phyloP scores from a whole-genome alignment of 495 filamentous ascomycete species.

The Podospora fimiseda region DNA sequence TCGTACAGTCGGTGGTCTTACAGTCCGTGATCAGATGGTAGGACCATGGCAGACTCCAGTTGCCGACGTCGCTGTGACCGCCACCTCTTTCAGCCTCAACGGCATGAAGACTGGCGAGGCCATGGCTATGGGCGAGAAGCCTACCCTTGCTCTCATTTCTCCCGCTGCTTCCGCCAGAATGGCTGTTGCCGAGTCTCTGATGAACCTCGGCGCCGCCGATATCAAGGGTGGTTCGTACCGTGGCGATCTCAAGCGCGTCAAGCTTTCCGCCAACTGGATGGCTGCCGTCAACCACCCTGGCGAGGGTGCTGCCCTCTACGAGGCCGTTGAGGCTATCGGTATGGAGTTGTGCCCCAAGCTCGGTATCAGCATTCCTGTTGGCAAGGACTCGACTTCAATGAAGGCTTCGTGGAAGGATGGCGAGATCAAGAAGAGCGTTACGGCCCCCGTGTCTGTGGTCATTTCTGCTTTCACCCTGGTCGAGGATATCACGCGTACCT shows the following conservation, averaged over 20 bases:
- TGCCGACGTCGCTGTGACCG: constrained; percentile 86
- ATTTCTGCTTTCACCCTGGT: constrained; percentile 87
- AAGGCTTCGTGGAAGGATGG: constrained; percentile 91
- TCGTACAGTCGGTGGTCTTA: constrained; percentile 83
- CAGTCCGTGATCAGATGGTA: constrained; percentile 89
- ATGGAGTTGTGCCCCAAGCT: constrained; percentile 77
- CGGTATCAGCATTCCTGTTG: constrained; percentile 87
- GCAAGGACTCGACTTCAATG: constrained; percentile 98
- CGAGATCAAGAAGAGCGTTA: constrained; percentile 74
- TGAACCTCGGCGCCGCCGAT: constrained; percentile 87
- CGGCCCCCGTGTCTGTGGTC: constrained; percentile 81
- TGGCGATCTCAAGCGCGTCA: constrained; percentile 58
- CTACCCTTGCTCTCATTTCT: constrained; percentile 82
- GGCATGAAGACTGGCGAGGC: constrained; percentile 73
- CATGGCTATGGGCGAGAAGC: constrained; percentile 96
- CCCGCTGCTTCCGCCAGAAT: constrained; percentile 90
- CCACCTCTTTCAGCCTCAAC: constrained; percentile 65
- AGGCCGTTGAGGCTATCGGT: constrained; percentile 88
- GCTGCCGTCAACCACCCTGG: constrained; percentile 87
- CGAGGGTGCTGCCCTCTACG: constrained; percentile 89
- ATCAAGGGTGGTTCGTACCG: constrained; percentile 53
- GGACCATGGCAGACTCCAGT: constrained; percentile 96
- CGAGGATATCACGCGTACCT: constrained; percentile 70
- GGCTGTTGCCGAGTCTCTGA: constrained; percentile 89
- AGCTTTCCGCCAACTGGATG: constrained; percentile 98